phyloP scores from a whole-genome alignment of 1,284 basidiomycete species.

The Ustanciosporium gigantosporum region DNA sequence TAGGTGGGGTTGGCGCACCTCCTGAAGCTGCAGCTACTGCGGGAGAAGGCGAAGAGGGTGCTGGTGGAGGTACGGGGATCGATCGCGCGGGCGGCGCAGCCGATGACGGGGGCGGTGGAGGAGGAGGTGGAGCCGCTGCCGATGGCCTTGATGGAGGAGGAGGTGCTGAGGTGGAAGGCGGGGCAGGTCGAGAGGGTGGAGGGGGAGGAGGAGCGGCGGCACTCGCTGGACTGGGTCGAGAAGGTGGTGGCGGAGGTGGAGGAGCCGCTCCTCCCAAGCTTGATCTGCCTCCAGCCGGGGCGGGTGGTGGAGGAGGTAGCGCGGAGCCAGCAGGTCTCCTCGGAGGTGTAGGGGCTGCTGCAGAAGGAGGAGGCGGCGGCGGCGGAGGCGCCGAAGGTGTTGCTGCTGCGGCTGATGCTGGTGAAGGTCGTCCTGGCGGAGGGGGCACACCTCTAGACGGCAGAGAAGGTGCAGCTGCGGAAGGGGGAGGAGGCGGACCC shows the following conservation, averaged over 20 bases:
- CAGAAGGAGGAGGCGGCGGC: conserved; percentile 15
- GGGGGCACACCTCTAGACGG: conserved; percentile 32
- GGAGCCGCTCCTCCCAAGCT: not conserved
- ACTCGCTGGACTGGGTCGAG: conserved; percentile 9
- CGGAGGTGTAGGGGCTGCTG: conserved; percentile 2
- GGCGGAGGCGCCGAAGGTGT: conserved; percentile 21
- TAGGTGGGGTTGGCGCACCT: conserved; percentile 59
- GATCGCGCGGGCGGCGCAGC: conserved; percentile 10
- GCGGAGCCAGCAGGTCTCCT: conserved; percentile 1
- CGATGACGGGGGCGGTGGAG: conserved; percentile 5
- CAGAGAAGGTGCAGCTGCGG: conserved; percentile 20
- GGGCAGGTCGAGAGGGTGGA: conserved; percentile 8
- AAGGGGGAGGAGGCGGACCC: conserved; percentile 31
- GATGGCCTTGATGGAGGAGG: conserved; percentile 24
- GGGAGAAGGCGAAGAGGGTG: conserved; percentile 3
- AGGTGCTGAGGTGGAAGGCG: conserved; percentile 2
- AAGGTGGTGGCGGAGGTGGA: conserved; percentile 26
- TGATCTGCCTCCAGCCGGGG: not conserved
- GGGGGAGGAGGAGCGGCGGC: conserved; percentile 18
- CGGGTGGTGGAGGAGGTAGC: not conserved
- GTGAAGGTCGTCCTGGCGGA: conserved; percentile 24
- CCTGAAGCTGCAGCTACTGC: conserved; percentile 1
- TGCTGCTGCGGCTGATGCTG: conserved; percentile 12
- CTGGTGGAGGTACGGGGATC: conserved; percentile 16
- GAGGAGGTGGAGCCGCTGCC: conserved; percentile 10